These are phyloP conservation scores for Pleurotus sapidus DNA, from an alignment of 768 basidiomycete species.

Conservation along the genomic window DNA sequence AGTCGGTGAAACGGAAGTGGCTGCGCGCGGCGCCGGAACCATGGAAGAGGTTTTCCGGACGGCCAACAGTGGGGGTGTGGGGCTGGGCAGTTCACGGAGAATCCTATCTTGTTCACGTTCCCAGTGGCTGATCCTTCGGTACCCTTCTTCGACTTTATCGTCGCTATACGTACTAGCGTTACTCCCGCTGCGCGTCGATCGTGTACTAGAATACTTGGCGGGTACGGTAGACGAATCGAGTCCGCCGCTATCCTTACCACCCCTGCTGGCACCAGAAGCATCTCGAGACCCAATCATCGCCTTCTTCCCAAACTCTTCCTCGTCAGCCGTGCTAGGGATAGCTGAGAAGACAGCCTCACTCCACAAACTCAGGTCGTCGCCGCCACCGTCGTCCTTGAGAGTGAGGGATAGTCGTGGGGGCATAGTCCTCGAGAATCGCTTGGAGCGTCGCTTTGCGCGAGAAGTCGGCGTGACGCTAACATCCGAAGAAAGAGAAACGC, in stretches of 20 bases:
- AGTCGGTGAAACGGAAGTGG: not conserved
- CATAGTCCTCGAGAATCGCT: constrained; percentile 23
- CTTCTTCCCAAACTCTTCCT: constrained; percentile 16
- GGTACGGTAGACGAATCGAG: not conserved
- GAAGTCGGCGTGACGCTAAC: not conserved
- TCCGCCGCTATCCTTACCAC: constrained; percentile 6
- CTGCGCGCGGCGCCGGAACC: not conserved
- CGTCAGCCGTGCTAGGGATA: constrained; percentile 28
- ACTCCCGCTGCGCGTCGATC: not conserved
- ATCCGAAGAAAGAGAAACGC: not conserved
- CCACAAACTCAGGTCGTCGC: constrained; percentile 48
- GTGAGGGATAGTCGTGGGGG: constrained; percentile 55
- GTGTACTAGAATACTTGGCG: not conserved
- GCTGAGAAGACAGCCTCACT: constrained; percentile 52
- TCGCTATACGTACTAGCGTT: not conserved
- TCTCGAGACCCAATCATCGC: constrained; percentile 8
- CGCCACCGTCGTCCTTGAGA: constrained; percentile 38
- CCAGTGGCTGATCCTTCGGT: not conserved
- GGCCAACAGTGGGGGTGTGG: not conserved
- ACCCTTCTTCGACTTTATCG: not conserved
- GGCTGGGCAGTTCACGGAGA: not conserved
- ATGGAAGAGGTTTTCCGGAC: constrained; percentile 1
- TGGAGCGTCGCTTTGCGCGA: constrained; percentile 9
- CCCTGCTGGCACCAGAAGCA: not conserved
- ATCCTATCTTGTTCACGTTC: constrained; percentile 4